Evolutionary conservation across 1,284 basidiomycete species (phyloP).

Genomic region (Anthracocystis panici-leucophaei): DNA sequence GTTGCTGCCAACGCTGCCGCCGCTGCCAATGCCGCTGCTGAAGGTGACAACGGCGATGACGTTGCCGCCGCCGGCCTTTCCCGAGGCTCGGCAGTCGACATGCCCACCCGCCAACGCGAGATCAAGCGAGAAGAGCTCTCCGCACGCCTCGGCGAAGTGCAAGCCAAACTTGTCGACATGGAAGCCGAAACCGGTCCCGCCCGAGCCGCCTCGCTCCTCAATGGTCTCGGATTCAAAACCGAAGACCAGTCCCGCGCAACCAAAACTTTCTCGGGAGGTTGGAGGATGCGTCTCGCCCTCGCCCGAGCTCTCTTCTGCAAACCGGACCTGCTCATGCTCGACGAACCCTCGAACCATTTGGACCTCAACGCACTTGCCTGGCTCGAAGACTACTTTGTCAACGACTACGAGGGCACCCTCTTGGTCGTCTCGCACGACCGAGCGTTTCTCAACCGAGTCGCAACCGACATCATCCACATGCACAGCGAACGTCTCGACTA

Average conservation of each 20-base stretch:
- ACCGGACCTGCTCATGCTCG: conserved; percentile 66
- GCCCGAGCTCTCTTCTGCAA: conserved; percentile 97
- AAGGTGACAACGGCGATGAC: conserved; percentile 17
- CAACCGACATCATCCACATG: conserved; percentile 97
- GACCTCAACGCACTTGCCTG: conserved; percentile 74
- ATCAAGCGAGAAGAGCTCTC: conserved; percentile 80
- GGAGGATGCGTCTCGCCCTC: conserved; percentile 99
- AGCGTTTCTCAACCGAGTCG: conserved; percentile 96
- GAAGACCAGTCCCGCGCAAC: conserved; percentile 77
- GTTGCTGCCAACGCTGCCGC: conserved; percentile 50
- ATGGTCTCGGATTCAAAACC: conserved; percentile 91
- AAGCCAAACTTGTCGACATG: conserved; percentile 91
- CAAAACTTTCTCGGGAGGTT: conserved; percentile 94
- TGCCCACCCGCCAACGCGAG: conserved; percentile 68
- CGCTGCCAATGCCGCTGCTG: conserved; percentile 29
- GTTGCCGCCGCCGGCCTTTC: conserved; percentile 45
- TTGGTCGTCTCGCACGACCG: conserved; percentile 99
- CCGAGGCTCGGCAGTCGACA: conserved; percentile 61
- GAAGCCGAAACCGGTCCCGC: conserved; percentile 97
- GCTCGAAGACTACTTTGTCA: conserved; percentile 77
- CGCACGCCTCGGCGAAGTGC: conserved; percentile 88
- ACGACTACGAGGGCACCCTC: conserved; percentile 90
- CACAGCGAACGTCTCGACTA: conserved; percentile 95
- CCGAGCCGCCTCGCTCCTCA: conserved; percentile 87
- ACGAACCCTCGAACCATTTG: conserved; percentile 88